Base-by-base conservation (phyloP, 805 yeast genomes). In the Metschnikowia cubensis region DNA sequence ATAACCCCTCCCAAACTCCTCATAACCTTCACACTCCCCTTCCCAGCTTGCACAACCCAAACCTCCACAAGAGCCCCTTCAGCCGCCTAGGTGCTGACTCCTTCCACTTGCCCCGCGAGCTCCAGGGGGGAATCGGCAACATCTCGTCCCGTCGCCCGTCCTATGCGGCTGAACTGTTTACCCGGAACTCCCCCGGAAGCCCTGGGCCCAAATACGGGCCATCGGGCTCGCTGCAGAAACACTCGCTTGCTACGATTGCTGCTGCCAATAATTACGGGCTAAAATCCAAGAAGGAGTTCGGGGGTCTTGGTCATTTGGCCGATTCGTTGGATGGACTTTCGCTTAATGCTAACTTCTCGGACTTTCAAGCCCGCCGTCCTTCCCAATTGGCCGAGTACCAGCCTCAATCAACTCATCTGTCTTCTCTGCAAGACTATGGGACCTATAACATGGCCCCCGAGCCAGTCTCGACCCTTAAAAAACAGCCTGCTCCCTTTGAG, bases 91-190 rank as follows among this genome's bases (percentile, higher is more conserved):
- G 29, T 15, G 46, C 38, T 14, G 73, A 73, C 54, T 48, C 72
- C 38, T 79, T 79, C 62, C 69, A 65, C 52, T 66, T 83, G 46
- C 87, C 88, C 0, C 50, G 70, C 5, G 87, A 83, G 56, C 69
- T 83, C 35, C 86, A 82, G 63, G 87, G 87, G 40, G 87, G 87
- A 0, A 68, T 83, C 2, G 80, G 81, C 29, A 81, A 72, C 49
- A 81, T 83, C 39, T 76, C 80, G 21, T 80, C 86, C 10, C 75
- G 94, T 66, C 77, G 94, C 66, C 89, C 91, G 13, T 79, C 85
- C 48, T 85, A 82, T 61, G 83, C 89, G 11, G 87, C 90, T 2
- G 92, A 84, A 60, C 69, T 78, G 2, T 72, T 80, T 51, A 78
- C 83, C 22, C 67, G 79, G 45, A 49, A 36, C 40, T 42, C 50